Evolutionary conservation across 2,329 filamentous ascomycete genomes (phyloP).

Genomic region (Zymoseptoria pseudotritici): DNA sequence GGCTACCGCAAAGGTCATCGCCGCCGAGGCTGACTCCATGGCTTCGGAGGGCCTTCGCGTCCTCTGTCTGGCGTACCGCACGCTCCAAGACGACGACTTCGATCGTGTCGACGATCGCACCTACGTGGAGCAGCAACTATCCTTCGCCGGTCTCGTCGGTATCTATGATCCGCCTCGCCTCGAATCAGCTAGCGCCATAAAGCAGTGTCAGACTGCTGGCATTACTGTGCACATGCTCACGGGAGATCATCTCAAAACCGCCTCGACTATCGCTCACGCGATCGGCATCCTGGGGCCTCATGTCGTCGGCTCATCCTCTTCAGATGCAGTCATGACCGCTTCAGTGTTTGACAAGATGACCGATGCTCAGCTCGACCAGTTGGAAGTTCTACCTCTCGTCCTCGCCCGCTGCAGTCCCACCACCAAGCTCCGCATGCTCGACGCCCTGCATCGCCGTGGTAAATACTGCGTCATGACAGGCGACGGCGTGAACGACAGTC

Average conservation of each 20-base stretch:
- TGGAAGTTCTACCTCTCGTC: constrained; percentile 37
- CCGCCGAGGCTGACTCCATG: constrained; percentile 24
- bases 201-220: constrained; percentile 39
- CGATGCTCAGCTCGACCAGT: constrained; percentile 36
- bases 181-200: constrained; percentile 33
- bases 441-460: constrained; percentile 36
- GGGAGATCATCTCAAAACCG: constrained; percentile 41
- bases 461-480: constrained; percentile 40
- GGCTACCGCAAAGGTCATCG: constrained; percentile 15
- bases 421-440: constrained; percentile 43
- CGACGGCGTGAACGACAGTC: constrained; percentile 41
- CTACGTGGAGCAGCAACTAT: constrained; percentile 22
- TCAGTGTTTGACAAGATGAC: constrained; percentile 39
- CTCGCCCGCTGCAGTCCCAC: constrained; percentile 40
- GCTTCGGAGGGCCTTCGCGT: constrained; percentile 28
- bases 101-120: constrained; percentile 11
- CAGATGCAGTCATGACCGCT: constrained; percentile 37
- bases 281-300: constrained; percentile 36
- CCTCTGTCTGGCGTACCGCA: constrained; percentile 24
- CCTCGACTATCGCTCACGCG: constrained; percentile 40
- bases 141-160: constrained; percentile 27
- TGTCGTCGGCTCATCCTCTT: constrained; percentile 17
- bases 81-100: constrained; percentile 5
- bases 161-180: constrained; percentile 29
- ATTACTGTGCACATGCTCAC: constrained; percentile 45